A percentile compares a stretch with the other conserved stretches of the same genome.
Conservation (phyloP, 192 early-diverging fungal genomes). For the Lobosporangium transversale region DNA sequence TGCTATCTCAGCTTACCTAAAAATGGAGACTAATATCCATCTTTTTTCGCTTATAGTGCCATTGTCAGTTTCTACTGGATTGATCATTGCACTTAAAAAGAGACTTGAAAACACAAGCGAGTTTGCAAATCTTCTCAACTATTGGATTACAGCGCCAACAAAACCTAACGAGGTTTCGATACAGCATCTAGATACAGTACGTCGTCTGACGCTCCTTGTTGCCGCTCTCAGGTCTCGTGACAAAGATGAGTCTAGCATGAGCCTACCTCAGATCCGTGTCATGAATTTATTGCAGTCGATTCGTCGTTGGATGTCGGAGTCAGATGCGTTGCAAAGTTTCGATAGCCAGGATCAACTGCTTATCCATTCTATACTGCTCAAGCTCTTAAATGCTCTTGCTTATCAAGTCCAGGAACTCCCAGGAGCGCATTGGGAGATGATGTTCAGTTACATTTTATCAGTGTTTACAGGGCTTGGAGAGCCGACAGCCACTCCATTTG, state of each 20-base stretch:
- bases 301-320: slow-evolving; percentile 45
- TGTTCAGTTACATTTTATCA: slow-evolving; percentile 19
- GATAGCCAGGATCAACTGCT: slow-evolving; percentile 20
- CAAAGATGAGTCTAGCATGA: slow-evolving; percentile 9
- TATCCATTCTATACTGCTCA: slow-evolving; percentile 29
- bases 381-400: slow-evolving; percentile 48
- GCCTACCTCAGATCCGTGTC: slow-evolving; percentile 50
- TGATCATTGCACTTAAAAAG: slow-evolving; percentile 21
- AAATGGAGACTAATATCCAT: too few species aligned
- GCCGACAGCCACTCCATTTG: background rate
- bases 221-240: slow-evolving; percentile 1
- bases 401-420: slow-evolving; percentile 55
- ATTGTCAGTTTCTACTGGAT: slow-evolving; percentile 19
- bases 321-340: slow-evolving; percentile 15
- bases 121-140: slow-evolving; percentile 43
- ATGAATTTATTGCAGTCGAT: slow-evolving; percentile 56
- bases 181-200: slow-evolving; percentile 12
- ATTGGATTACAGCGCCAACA: slow-evolving; percentile 34
- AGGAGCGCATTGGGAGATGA: slow-evolving; percentile 60
- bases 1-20: too few species aligned
- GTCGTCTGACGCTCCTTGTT: slow-evolving; percentile 29
- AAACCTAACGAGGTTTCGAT: slow-evolving; percentile 19
- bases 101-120: slow-evolving; percentile 41
- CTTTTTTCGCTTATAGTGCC: slow-evolving; percentile 19
- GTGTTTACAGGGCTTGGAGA: slow-evolving; percentile 21